Evolutionary conservation across 768 basidiomycete species (phyloP).

Genomic region (Pulveroboletus sp.): DNA sequence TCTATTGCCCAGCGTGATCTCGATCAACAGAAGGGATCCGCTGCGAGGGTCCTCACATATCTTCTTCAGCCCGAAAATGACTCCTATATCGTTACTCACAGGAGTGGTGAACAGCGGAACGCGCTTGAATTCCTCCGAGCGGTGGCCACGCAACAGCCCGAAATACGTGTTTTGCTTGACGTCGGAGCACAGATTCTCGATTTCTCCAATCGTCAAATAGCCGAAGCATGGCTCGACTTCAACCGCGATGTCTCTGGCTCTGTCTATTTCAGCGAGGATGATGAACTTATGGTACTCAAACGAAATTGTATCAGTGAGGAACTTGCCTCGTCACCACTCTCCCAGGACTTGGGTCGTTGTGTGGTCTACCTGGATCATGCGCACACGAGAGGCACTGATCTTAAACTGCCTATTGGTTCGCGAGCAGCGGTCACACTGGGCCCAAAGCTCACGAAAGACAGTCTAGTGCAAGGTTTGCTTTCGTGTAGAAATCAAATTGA

Average conservation of each 20-base stretch:
- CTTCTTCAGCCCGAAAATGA: constrained; percentile 23
- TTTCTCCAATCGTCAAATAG: constrained; percentile 37
- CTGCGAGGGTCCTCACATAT: constrained; percentile 35
- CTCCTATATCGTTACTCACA: constrained; percentile 9
- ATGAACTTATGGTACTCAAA: constrained; percentile 28
- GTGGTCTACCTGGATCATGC: constrained; percentile 37
- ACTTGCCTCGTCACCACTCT: constrained; percentile 27
- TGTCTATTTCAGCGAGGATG: constrained; percentile 25
- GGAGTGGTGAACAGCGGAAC: not conserved
- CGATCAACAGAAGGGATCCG: constrained; percentile 33
- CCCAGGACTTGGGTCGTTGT: constrained; percentile 26
- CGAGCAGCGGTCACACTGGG: constrained; percentile 50
- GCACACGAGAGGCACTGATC: constrained; percentile 38
- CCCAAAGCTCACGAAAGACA: constrained; percentile 47
- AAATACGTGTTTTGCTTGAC: constrained; percentile 46
- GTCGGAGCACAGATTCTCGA: constrained; percentile 58
- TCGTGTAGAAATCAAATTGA: not conserved
- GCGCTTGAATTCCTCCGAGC: constrained; percentile 19
- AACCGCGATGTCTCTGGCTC: constrained; percentile 14
- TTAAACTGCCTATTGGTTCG: constrained; percentile 34
- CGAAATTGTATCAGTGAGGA: constrained; percentile 17
- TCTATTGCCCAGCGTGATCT: constrained; percentile 29
- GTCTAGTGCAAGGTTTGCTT: constrained; percentile 43
- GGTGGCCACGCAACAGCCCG: constrained; percentile 31
- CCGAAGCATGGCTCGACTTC: constrained; percentile 37